Base-by-base conservation (phyloP, 495 filamentous ascomycete species). In the Tuber magnatum region DNA sequence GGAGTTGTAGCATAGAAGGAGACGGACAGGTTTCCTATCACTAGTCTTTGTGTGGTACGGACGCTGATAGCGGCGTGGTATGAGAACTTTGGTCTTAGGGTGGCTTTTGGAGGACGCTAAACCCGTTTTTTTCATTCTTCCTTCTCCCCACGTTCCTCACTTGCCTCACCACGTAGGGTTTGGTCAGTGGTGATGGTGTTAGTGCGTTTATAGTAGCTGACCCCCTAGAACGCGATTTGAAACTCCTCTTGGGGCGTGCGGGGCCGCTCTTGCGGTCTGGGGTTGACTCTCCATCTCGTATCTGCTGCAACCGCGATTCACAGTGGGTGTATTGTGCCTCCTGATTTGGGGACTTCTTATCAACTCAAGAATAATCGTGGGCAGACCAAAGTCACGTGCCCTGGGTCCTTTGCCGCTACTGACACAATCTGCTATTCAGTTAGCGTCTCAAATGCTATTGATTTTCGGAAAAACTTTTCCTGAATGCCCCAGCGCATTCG, bases 181-280 rank as follows among this genome's bases (percentile, higher is more conserved):
- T 14, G 61, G 35, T 14, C 14, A 38, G 16, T 68, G 14, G 9
- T 68, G 61, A 68, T 68, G 35, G 9, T 14, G 78, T 82, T 83
- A 94, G 92, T 86, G 90, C 97, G 77, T 98, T 91, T 86, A 90
- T 99, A 70, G 95, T 99, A 75, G 94, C 97, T 89, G 94, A 97
- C 84, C 97, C 97, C 86, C 87, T 97, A 82, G 94, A 97, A 86
- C 95, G 97, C 86, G 95, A 99, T 84, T 91, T 99, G 75, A 97
- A 97, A 85, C 92, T 92, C 74, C 88, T 99, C 74, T 91, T 94
- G 75, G 92, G 96, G 79, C 81, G 97, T 97, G 93, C 87, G 90
- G 70, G 93, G 80, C 94, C 94, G 0, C 97, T 99, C 84, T 88
- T 96, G 70, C 90, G 92, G 20, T 97, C 94, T 44, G 95, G 97